Evolutionary conservation across 1,284 basidiomycete species (phyloP), one percentile per base, ranked within the genome.

Genomic region (Fistulina hepatica): DNA sequence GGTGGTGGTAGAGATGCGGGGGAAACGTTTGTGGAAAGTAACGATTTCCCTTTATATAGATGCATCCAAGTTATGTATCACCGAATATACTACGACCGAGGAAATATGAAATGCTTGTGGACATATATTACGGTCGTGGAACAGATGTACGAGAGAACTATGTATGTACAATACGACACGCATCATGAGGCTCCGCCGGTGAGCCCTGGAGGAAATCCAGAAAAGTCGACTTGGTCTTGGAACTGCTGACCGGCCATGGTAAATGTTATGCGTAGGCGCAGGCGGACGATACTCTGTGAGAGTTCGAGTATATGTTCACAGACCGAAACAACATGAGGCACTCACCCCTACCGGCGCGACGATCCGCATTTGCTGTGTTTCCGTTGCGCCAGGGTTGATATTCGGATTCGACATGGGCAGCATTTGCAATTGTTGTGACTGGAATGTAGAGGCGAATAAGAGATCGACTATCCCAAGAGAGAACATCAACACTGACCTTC

Each of bases 341-440:
- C 88, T 63, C 52, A 93, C 91, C 20, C 90, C 91, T 4, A 71
- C 71, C 6, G 90, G 90, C 6, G 86, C 90, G 36, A 91, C 72
- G 21, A 99, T 78, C 8, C 92, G 74, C 81, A 99, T 81, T 52
- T 94, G 90, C 58, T 98, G 95, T 12, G 91, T 95, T 60, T 97
- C 94, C 13, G 75, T 74, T 7, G 75, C 62, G 1, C 90, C 91
- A 0, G 90, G 81, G 11, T 60, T 63, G 17, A 98, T 69, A 37
- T 77, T 79, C 8, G 82, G 63, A 57, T 81, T 92, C 6, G 90
- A 92, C 80, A 98, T 97, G 5, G 94, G 89, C 42, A 92, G 73
- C 94, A 99, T 98, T 57, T 97, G 93, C 41, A 99, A 59, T 56
- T 97, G 93, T 64, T 97, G 94, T 0, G 91, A 91, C 91, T 95